phyloP scores from a whole-genome alignment of 495 filamentous ascomycete genomes.

The Penicillium lagena region DNA sequence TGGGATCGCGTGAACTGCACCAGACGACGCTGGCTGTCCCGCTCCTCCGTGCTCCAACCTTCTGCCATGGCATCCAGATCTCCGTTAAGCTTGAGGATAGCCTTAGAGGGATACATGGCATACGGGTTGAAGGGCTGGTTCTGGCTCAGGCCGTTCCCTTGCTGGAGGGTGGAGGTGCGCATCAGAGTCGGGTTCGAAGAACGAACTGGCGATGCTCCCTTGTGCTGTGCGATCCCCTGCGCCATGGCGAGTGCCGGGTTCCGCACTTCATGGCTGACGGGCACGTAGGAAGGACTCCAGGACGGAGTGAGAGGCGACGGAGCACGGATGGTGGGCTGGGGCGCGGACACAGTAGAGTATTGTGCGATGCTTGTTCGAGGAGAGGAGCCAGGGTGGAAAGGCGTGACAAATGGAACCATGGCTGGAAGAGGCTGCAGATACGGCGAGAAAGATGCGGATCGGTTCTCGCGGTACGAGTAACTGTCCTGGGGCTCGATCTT shows the following conservation, averaged over 20 bases:
- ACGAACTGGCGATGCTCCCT: conserved; percentile 36
- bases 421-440: conserved; percentile 35
- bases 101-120: conserved; percentile 78
- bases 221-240: conserved; percentile 28
- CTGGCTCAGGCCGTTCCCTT: conserved; percentile 39
- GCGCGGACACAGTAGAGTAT: conserved; percentile 24
- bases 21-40: conserved; percentile 65
- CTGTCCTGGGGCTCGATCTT: conserved; percentile 29
- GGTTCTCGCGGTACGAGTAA: conserved; percentile 27
- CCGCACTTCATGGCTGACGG: conserved; percentile 21
- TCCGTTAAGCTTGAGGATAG: conserved; percentile 75
- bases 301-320: conserved; percentile 37
- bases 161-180: conserved; percentile 75
- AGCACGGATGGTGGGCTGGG: conserved; percentile 28
- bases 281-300: conserved; percentile 37
- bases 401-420: conserved; percentile 24
- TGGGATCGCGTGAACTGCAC: conserved; percentile 83
- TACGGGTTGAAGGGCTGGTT: conserved; percentile 68
- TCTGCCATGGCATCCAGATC: conserved; percentile 74
- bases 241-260: conserved; percentile 23
- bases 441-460: conserved; percentile 36
- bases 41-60: conserved; percentile 76
- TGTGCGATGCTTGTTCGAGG: conserved; percentile 21
- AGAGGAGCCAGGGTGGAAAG: conserved; percentile 24
- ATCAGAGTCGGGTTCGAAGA: conserved; percentile 61